Percentiles rank a stretch among this genome's conserved stretches.
Conservation (phyloP, 2,329 filamentous ascomycete species). For the Ascochyta clinopodiicola region DNA sequence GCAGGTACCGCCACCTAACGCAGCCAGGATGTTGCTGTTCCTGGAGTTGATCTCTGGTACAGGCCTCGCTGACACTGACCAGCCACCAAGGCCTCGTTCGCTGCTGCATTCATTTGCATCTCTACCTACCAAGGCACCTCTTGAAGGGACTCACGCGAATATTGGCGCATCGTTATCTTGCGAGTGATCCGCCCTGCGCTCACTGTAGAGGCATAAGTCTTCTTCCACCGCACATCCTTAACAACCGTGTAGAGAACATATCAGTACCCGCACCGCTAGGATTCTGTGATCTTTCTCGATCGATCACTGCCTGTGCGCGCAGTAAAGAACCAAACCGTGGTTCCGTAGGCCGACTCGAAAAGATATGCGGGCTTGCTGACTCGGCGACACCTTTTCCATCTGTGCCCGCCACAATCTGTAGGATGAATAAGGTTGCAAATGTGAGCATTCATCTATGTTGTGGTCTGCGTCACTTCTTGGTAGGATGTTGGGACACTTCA, state of each 20-base stretch:
- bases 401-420: background rate
- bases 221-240: no score
- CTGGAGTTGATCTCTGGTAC: slow-evolving; percentile 4
- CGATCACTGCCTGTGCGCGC: background rate
- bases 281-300: no score
- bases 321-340: background rate
- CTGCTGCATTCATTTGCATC: background rate
- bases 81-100: background rate
- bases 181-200: background rate
- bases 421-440: background rate
- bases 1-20: slow-evolving; percentile 13
- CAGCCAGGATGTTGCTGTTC: slow-evolving; percentile 2
- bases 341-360: background rate
- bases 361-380: background rate
- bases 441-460: background rate
- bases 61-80: slow-evolving; percentile 2
- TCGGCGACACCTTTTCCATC: background rate
- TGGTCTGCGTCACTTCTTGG: slow-evolving; percentile 26
- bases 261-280: no score
- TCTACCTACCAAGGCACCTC: background rate
- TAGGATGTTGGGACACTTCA: slow-evolving; percentile 36
- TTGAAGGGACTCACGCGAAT: background rate
- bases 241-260: no score
- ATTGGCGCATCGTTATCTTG: background rate
- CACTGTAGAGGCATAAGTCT: background rate